phyloP scores from a whole-genome alignment of 2,329 filamentous ascomycete species.

The Coleophoma crateriformis region DNA sequence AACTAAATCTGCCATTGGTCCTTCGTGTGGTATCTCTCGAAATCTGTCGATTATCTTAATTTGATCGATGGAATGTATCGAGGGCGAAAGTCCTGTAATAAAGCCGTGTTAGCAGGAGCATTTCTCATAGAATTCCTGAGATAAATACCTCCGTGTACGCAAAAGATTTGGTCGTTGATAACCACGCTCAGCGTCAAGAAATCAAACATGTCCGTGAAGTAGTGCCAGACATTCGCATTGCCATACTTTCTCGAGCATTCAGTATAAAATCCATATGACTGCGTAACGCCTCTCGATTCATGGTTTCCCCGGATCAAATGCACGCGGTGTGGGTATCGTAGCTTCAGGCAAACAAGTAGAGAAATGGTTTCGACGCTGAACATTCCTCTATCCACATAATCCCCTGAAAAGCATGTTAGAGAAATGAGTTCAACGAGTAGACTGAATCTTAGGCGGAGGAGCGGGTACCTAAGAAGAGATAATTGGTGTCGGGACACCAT shows the following conservation, averaged over 20 bases:
- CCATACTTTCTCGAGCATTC: constrained; percentile 98
- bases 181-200: constrained; percentile 95
- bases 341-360: constrained; percentile 91
- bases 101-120: constrained; percentile 1
- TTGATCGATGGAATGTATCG: constrained; percentile 97
- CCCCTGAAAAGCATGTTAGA: constrained; percentile 41
- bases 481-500: constrained; percentile 96
- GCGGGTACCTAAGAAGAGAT: constrained; percentile 79
- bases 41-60: constrained; percentile 99
- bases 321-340: constrained; percentile 92
- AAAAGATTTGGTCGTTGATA: constrained; percentile 98
- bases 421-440: too few relatives aligned
- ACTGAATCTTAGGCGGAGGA: constrained; percentile 4
- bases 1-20: constrained; percentile 98
- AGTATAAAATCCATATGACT: constrained; percentile 98
- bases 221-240: constrained; percentile 98
- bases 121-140: neutral
- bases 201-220: constrained; percentile 99
- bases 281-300: constrained; percentile 93
- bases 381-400: constrained; percentile 97
- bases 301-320: constrained; percentile 97
- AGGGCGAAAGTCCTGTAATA: constrained; percentile 65
- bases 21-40: constrained; percentile 96
- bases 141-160: constrained; percentile 78
- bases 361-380: constrained; percentile 99